Evolutionary conservation across 2,329 filamentous ascomycete genomes (phyloP).

Genomic region (Monosporascus cannonballus): DNA sequence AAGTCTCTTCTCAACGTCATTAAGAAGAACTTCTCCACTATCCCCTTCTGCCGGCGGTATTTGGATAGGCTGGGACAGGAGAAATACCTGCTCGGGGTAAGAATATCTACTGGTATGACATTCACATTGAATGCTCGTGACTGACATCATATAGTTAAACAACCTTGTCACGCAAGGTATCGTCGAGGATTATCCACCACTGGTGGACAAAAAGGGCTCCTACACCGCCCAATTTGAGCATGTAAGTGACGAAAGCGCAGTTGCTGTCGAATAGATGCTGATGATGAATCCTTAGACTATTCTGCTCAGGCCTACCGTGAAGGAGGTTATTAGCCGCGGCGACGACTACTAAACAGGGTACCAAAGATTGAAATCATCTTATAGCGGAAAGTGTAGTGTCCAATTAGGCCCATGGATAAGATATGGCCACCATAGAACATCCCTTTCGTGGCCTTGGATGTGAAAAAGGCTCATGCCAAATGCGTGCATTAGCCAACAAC

Average conservation of each 20-base stretch:
- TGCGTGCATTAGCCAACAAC: too few relatives aligned
- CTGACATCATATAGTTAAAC: slow-evolving; percentile 59
- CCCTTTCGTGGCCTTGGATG: background rate
- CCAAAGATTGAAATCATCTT: background rate
- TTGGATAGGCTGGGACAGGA: slow-evolving; percentile 90
- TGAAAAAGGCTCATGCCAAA: too few relatives aligned
- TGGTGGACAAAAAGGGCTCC: slow-evolving; percentile 88
- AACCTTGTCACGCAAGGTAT: slow-evolving; percentile 77
- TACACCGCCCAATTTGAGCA: slow-evolving; percentile 95
- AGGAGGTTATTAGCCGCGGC: slow-evolving; percentile 81
- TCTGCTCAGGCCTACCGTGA: slow-evolving; percentile 70
- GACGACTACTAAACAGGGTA: slow-evolving; percentile 63
- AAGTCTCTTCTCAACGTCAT: slow-evolving; percentile 83
- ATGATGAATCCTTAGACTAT: slow-evolving; percentile 54
- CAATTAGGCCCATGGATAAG: background rate
- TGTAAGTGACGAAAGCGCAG: slow-evolving; percentile 49
- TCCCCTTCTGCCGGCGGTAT: slow-evolving; percentile 87
- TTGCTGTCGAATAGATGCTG: slow-evolving; percentile 3
- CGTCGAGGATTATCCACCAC: slow-evolving; percentile 83
- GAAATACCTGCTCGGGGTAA: slow-evolving; percentile 83
- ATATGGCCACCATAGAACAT: background rate
- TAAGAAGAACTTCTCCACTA: slow-evolving; percentile 91
- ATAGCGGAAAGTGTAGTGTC: too few relatives aligned
- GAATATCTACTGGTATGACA: slow-evolving; percentile 20
- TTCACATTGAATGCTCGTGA: background rate